Conservation (phyloP, 108 stramenopile genomes). For the Skeletonema grethae region DNA sequence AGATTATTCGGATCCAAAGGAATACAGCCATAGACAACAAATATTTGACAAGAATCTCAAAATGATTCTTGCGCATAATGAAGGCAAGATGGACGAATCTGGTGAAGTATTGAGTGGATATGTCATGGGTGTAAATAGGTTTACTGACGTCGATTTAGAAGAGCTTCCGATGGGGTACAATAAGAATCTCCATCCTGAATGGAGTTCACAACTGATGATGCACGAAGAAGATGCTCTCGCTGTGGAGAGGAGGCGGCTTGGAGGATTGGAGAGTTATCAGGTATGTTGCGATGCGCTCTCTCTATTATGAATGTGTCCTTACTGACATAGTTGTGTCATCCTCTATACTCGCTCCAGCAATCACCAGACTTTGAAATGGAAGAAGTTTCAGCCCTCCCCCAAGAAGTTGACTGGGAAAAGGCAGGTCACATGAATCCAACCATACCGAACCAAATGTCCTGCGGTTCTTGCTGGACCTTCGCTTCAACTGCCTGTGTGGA, state of each 20-base stretch:
- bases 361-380: slow-evolving; percentile 50
- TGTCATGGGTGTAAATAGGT: slow-evolving; percentile 66
- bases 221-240: not conserved
- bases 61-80: slow-evolving; percentile 62
- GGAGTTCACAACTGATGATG: slow-evolving; percentile 4
- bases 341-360: slow-evolving; percentile 8
- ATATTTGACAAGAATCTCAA: slow-evolving; percentile 61
- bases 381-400: slow-evolving; percentile 57
- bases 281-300: not conserved
- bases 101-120: slow-evolving; percentile 25
- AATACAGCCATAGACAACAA: slow-evolving; percentile 44
- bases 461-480: slow-evolving; percentile 91
- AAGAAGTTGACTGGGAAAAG: slow-evolving; percentile 79
- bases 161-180: slow-evolving; percentile 21
- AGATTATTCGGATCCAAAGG: slow-evolving; percentile 44
- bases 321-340: not conserved
- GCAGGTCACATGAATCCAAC: slow-evolving; percentile 62
- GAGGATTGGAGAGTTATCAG: slow-evolving; percentile 10
- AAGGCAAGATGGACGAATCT: slow-evolving; percentile 27
- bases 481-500: slow-evolving; percentile 75
- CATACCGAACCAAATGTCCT: slow-evolving; percentile 81
- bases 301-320: not conserved
- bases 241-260: not conserved
- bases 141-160: slow-evolving; percentile 56
- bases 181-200: slow-evolving; percentile 14